Base-by-base conservation (phyloP, 2,329 filamentous ascomycete species). In the Fusarium domesticum region DNA sequence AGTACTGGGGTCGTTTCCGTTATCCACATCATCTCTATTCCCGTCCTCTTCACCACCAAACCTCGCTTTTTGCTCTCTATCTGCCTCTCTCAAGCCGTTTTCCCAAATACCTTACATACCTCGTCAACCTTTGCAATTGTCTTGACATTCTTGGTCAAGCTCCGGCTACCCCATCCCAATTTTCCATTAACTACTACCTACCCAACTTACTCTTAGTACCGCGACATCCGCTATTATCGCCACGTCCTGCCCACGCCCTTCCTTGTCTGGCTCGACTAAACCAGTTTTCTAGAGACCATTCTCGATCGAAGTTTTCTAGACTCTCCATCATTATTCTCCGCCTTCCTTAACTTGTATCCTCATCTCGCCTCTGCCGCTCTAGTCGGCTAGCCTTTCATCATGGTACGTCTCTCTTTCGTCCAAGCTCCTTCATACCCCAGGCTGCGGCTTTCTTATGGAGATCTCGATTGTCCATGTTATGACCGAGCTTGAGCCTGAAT, bases 361-460 rank as follows among this genome's bases (percentile, higher is more conserved):
- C 35, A 35, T 20, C 30, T 28, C 53, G 25, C 33, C 43, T 45
- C 42, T 42, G 34, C 43, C 50, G 43, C 39, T 33, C 39, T 42
- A 48, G 47, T 45, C 40, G 50, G 43, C 46, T 47, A 37, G 37
- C 38, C 48, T 38, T 39, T 49, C 47, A 58, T 39, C 46, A 59
- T 59, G 56, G 56, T 59, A 50, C 42, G 56, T 54, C 37, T 35
- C 42, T 32, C 30, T 32, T 18, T 42, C 33, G 16, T 16, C 17
- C 17, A n/a, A 34, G 42, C 36, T 37, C 35, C 44, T 32, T 38
- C 34, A 32, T 36, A 33, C 36, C 47, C 34, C 37, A 35, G 34
- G 48, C 41, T 25, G 14, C 12, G 12, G 25, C 31, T 15, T 6
- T 6, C 7, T 18, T 16, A 48, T 55, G 51, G n/a, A 33, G 23